Conservation (phyloP, 2,329 filamentous ascomycete genomes). For the Chrysoporthe austroafricana region DNA sequence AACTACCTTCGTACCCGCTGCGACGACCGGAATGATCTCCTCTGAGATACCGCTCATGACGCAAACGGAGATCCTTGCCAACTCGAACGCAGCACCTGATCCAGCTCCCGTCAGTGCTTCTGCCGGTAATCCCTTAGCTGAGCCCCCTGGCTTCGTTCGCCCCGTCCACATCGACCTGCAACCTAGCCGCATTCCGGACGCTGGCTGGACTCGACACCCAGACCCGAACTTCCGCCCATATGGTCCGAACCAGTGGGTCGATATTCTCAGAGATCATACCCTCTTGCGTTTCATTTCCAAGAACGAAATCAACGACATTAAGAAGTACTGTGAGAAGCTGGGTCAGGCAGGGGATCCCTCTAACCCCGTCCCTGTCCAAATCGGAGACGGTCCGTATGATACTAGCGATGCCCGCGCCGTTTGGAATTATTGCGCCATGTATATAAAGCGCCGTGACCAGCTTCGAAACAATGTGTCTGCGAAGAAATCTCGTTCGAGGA, state of each 20-base stretch:
- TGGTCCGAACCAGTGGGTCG: constrained; percentile 24
- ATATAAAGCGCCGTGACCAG: constrained; percentile 27
- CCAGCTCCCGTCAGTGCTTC: neutral
- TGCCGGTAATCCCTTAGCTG: neutral
- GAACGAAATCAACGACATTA: constrained; percentile 26
- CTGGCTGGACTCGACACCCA: constrained; percentile 16
- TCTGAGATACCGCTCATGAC: neutral
- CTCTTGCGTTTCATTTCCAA: constrained; percentile 19
- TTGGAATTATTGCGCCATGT: constrained; percentile 26
- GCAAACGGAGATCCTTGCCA: neutral
- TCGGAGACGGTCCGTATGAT: constrained; percentile 5
- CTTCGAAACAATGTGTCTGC: constrained; percentile 27
- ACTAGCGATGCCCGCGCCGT: constrained; percentile 23
- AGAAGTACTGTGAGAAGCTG: constrained; percentile 25
- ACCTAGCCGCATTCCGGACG: constrained; percentile 19
- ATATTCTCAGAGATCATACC: constrained; percentile 13
- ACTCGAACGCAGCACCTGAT: neutral
- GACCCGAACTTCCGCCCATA: constrained; percentile 23
- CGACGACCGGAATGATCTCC: neutral
- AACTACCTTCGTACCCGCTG: neutral
- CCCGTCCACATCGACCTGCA: neutral
- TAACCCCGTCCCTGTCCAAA: neutral
- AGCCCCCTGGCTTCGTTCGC: neutral
- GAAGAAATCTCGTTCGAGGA: constrained; percentile 16
- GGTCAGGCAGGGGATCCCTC: neutral